Base-by-base conservation (phyloP, 2,329 filamentous ascomycete species). In the Fusarium sp. region DNA sequence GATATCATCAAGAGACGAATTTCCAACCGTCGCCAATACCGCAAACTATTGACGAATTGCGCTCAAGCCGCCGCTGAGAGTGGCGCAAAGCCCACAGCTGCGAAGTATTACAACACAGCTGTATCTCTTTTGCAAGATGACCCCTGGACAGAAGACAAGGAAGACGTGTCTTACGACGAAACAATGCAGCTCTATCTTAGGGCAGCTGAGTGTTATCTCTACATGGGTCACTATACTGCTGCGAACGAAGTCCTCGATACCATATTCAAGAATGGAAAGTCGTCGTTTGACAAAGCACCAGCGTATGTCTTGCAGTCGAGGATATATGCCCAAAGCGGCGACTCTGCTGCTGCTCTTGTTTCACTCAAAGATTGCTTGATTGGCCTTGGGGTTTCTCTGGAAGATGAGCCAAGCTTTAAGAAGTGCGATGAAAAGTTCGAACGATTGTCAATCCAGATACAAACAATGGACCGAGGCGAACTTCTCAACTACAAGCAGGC, bases 141-240 rank as follows among this genome's bases (percentile, higher is more conserved):
- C 53, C 89, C 92, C 1, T 98, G 95, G 95, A 83, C 87, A 41
- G 89, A 91, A 30, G 83, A 82, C 8, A 78, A 81, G 15, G 84
- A 87, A 7, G 95, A 97, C 75, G 90, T 92, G 1, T 91, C 88
- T 45, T 97, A 97, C 72, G 89, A 93, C 13, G 95, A 98, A 79
- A 97, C 94, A 0, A 83, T 96, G 65, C 89, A 90, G 65, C 83
- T 97, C 3, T 90, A 93, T 76, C 88, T 94, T 6, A 88, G 92
- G 53, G 88, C 92, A 6, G 92, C 94, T 5, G 94, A 97, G 76
- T 93, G 92, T 75, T 90, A 92, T 71, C 88, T 94, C 73, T 93
- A 92, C 73, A 90, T 94, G 82, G 89, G 89, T 6, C 87, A 93
- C 67, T 87, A 90, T 60, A 81, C 85, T 2, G 85, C 90, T 52